Evolutionary conservation across 495 filamentous ascomycete species (phyloP), one percentile per base, ranked within the genome.

Genomic region (Penicillium bovifimosum): DNA sequence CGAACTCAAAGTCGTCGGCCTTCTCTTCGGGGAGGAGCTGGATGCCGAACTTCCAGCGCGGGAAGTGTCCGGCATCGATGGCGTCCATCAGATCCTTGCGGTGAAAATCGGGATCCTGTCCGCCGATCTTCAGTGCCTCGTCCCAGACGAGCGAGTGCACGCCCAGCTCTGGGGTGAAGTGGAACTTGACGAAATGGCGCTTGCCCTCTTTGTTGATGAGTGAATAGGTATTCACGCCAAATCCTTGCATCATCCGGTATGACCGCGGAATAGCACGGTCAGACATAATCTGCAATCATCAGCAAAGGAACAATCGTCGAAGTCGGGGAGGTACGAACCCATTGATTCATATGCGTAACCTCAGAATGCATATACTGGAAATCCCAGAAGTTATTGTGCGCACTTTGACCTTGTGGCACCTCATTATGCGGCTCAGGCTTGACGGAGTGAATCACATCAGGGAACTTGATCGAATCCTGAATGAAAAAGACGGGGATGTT

Each of bases 121-220:
- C 90, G 24, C 72, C 77, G 10, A 95, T 72, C 73, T 93, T 93
- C 52, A 92, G 59, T 1, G 88, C 90, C 64, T 95, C 90, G 60
- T 95, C 91, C 88, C 88, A 95, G 0, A 92, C 86, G 0, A 95
- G 71, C 2, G 87, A 90, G 67, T 92, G 87, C 0, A 92, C 86
- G 32, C 90, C 90, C 10, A 91, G 74, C 35, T 85, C 82, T 0
- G 90, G 88, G 0, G 78, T 88, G 56, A 77, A 93, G 62, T 83
- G 78, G 68, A 92, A 93, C 66, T 96, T 96, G 65, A 93, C 87
- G 60, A 91, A 90, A 46, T 79, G 72, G 10, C 85, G 79, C 61
- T 88, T 81, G 17, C 85, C 86, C 47, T 87, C 73, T 40, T 76
- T 79, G 55, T 93, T 92, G 46, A 81, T 71, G 2, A 95, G 73